These are phyloP conservation scores for Vanderwaltozyma yarrowii DNA, from an alignment of 805 yeast genomes.

Conservation along the genomic window DNA sequence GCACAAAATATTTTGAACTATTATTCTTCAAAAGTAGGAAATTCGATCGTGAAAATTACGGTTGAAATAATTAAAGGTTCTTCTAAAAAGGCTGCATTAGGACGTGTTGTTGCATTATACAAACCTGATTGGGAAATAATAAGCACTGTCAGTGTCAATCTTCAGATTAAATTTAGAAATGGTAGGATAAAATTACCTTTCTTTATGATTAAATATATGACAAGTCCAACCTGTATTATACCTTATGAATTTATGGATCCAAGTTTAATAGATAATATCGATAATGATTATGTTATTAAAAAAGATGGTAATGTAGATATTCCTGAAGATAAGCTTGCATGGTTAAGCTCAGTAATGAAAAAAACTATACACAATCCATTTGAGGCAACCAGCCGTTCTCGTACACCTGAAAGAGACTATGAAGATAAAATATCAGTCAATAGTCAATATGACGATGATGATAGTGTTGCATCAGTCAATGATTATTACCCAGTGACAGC, in stretches of 20 bases:
- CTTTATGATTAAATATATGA: slow-evolving; percentile 23
- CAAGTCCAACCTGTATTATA: slow-evolving; percentile 21
- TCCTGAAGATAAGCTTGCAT: slow-evolving; percentile 5
- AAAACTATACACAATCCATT: slow-evolving; percentile 21
- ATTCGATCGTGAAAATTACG: slow-evolving; percentile 21
- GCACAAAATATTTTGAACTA: slow-evolving; percentile 18
- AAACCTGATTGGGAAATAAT: slow-evolving; percentile 24
- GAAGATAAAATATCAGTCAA: slow-evolving; percentile 1
- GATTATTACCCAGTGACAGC: slow-evolving; percentile 23
- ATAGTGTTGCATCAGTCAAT: slow-evolving; percentile 14
- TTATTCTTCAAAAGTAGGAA: slow-evolving; percentile 15
- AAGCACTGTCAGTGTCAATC: slow-evolving; percentile 27
- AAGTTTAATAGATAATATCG: slow-evolving; percentile 13
- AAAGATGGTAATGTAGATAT: neutral
- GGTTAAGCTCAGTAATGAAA: slow-evolving; percentile 11
- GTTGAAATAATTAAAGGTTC: slow-evolving; percentile 24
- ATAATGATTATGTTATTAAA: slow-evolving; percentile 1
- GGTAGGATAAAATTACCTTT: slow-evolving; percentile 27
- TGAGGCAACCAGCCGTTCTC: neutral
- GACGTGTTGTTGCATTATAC: slow-evolving; percentile 18
- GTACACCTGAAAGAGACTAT: slow-evolving; percentile 1
- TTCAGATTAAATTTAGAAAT: slow-evolving; percentile 28
- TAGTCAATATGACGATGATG: slow-evolving; percentile 3
- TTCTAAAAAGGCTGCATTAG: slow-evolving; percentile 16
- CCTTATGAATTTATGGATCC: slow-evolving; percentile 28